Conservation (phyloP, 176 grass and related monocot species). For the Bothriochloa decipiens region DNA sequence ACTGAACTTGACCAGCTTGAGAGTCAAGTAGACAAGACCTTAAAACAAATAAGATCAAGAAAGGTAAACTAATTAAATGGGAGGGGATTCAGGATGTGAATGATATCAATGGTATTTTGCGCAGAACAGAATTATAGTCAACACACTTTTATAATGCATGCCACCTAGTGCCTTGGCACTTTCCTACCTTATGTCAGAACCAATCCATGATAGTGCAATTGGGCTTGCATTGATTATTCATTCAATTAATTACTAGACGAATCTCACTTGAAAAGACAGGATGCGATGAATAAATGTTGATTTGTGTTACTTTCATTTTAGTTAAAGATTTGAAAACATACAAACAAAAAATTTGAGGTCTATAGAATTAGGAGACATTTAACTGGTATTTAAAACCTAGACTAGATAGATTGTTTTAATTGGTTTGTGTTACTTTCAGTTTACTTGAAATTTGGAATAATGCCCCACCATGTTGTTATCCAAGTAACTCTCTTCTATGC, state of each 20-base stretch:
- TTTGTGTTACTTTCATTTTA: neutral
- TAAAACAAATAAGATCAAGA: conserved; percentile 79
- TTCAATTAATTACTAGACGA: neutral
- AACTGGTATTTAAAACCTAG: neutral
- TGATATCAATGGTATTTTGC: conserved; percentile 6
- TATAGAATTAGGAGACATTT: neutral
- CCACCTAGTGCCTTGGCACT: too few relatives aligned
- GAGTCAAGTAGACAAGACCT: conserved; percentile 67
- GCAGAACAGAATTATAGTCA: too few relatives aligned
- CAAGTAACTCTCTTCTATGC: neutral
- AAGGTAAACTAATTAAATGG: conserved; percentile 55
- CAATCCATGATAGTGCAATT: neutral
- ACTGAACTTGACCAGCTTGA: conserved; percentile 79
- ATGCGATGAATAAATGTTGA: neutral
- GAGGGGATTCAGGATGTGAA: neutral
- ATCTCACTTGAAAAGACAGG: neutral
- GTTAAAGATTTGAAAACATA: neutral
- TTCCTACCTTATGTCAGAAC: too few relatives aligned
- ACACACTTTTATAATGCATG: too few relatives aligned
- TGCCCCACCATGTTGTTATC: conserved; percentile 11
- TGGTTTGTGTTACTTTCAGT: too few relatives aligned
- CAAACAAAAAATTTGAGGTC: neutral
- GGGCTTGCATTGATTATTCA: neutral
- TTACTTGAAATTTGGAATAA: neutral
- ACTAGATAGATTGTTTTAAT: neutral